Percentiles rank a stretch among this genome's conserved stretches.
Evolutionary conservation across 2,329 filamentous ascomycete species (phyloP).

Genomic region (Periconia macrospinosa): DNA sequence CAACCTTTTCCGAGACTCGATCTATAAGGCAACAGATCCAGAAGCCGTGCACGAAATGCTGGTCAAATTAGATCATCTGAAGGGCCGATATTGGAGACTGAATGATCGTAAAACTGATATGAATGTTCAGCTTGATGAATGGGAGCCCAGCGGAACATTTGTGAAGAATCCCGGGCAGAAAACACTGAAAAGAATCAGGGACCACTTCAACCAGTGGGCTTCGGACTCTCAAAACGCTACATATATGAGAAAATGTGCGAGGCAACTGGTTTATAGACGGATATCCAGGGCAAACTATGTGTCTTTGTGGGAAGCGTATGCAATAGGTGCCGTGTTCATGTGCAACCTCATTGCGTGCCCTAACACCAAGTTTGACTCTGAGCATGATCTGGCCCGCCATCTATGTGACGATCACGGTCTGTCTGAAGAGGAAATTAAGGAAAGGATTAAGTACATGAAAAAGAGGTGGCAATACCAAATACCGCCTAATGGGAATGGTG

Average conservation of each 20-base stretch:
- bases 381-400: not conserved
- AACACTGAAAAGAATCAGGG: conserved; percentile 1
- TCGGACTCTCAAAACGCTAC: not conserved
- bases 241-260: not conserved
- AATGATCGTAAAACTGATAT: conserved; percentile 4
- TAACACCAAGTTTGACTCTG: not conserved
- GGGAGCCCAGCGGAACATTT: conserved; percentile 2
- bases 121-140: conserved; percentile 5
- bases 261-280: conserved; percentile 1
- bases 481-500: not conserved
- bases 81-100: conserved; percentile 6
- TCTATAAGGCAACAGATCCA: conserved; percentile 1
- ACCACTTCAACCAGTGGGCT: conserved; percentile 1
- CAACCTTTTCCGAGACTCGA: no score
- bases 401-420: not conserved
- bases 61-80: not conserved
- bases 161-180: conserved; percentile 1
- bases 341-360: not conserved
- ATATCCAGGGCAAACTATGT: not conserved
- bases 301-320: conserved; percentile 3
- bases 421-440: not conserved
- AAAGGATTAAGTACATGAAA: not conserved
- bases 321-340: conserved; percentile 1
- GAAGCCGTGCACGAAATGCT: not conserved
- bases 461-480: conserved; percentile 2